phyloP scores from a whole-genome alignment of 768 basidiomycete species.

The Tricholoma terreum region DNA sequence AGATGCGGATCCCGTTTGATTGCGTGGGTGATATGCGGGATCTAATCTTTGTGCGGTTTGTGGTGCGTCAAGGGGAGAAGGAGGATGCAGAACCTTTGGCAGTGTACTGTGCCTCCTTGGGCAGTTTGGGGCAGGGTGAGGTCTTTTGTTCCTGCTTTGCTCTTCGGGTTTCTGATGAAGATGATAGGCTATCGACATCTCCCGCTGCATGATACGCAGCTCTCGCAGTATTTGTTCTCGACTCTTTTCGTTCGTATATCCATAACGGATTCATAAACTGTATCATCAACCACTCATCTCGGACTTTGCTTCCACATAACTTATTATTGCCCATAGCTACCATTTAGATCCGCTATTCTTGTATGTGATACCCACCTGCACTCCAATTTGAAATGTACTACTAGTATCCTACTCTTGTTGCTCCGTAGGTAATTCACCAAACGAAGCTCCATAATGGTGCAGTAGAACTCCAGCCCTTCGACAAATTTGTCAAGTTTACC shows the following conservation, averaged over 20 bases:
- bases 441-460: too few relatives aligned
- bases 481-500: too few relatives aligned
- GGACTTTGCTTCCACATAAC: too few relatives aligned
- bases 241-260: conserved; percentile 72
- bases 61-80: conserved; percentile 63
- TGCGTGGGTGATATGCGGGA: conserved; percentile 79
- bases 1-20: conserved; percentile 67
- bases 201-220: conserved; percentile 87
- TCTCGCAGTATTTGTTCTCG: conserved; percentile 89
- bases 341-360: too few relatives aligned
- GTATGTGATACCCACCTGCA: too few relatives aligned
- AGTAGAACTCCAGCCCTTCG: too few relatives aligned
- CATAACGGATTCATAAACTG: not conserved
- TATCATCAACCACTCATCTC: too few relatives aligned
- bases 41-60: conserved; percentile 81
- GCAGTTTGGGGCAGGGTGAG: conserved; percentile 70
- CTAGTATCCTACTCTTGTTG: too few relatives aligned
- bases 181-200: conserved; percentile 84
- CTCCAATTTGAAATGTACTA: too few relatives aligned
- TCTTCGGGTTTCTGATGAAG: not conserved
- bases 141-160: conserved; percentile 4
- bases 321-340: too few relatives aligned
- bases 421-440: too few relatives aligned
- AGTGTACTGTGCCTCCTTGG: conserved; percentile 73
- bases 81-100: conserved; percentile 68